Evolutionary conservation across 2,329 filamentous ascomycete species (phyloP).

Genomic region (Aspergillus latus): DNA sequence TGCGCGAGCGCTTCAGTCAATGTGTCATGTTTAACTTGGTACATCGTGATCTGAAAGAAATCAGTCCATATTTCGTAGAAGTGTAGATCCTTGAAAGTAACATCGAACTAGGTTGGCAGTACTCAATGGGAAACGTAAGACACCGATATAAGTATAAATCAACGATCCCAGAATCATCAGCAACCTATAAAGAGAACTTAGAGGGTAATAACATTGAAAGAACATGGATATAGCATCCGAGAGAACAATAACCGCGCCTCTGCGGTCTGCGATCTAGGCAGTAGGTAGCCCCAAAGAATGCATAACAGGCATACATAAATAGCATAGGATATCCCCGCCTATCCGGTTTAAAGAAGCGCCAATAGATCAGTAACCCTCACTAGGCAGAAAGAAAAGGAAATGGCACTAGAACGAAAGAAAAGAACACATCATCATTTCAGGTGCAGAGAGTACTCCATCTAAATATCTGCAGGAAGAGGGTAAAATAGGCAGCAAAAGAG

Average conservation of each 20-base stretch:
- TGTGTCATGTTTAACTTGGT: no score
- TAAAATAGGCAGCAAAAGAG: conserved; percentile 29
- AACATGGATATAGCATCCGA: not conserved
- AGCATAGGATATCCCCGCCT: conserved; percentile 1
- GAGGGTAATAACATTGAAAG: not conserved
- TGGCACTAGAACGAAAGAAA: not conserved
- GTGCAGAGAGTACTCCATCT: conserved; percentile 7
- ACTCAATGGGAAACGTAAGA: not conserved
- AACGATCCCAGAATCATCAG: not conserved
- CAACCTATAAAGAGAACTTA: not conserved
- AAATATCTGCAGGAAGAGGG: conserved; percentile 25
- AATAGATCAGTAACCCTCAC: not conserved
- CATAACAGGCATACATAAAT: not conserved
- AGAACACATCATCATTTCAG: conserved; percentile 1
- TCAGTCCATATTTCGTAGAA: no score
- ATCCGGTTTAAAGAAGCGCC: not conserved
- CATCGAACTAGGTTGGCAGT: no score
- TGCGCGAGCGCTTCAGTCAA: no score
- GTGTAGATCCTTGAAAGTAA: no score
- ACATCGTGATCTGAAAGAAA: no score
- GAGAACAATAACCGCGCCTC: not conserved
- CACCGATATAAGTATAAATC: not conserved
- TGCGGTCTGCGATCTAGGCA: not conserved
- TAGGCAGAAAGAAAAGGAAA: conserved; percentile 1
- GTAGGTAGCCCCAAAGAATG: not conserved